Base-by-base conservation (phyloP, 2,329 filamentous ascomycete species). In the Fusarium coicis region DNA sequence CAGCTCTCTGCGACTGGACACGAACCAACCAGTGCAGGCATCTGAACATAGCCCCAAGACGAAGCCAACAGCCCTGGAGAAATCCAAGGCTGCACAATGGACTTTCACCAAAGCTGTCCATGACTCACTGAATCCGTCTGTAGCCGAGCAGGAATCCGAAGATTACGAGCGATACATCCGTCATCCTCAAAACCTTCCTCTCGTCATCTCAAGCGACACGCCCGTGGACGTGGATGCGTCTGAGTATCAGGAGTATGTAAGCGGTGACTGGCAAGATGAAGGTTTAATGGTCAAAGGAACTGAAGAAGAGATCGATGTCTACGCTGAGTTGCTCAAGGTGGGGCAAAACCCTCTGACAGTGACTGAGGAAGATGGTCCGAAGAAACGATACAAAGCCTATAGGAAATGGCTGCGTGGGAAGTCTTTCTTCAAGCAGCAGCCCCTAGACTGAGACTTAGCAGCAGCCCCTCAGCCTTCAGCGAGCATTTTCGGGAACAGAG, bases 331-430 rank as follows among this genome's bases (percentile, higher is more conserved):
- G 78, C 81, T 98, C 63, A 89, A 88, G 47, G 89, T 96, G 18
- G 90, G 89, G 9, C 93, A 96, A 68, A 94, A 97, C 77, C 94
- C 94, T 23, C 84, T 99, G 58, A 97, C 94, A 5, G 96, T 98
- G 19, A 92, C 91, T 3, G 92, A 95, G 49, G 95, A 97, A 78
- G 96, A 98, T 81, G 88, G 91, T 50, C 88, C 89, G 44, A 98
- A 97, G 88, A 98, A 98, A 87, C 87, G 96, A 76, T 99, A 99
- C 82, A 98, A 97, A 84, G 93, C 95, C 15, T 99, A 99, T 83
- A 86, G 92, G 78, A 97, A 98, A 83, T 99, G 96, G 96, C 86
- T 99, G 79, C 89, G 91, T 70, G 96, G 96, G 23, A 98, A 98
- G 85, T 97, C 94, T 77, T 88, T 98, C 78, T 98, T 98, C 82